These are phyloP conservation scores for Mortierella alpina DNA, from an alignment of 192 early-diverging fungal species.

Conservation along the genomic window DNA sequence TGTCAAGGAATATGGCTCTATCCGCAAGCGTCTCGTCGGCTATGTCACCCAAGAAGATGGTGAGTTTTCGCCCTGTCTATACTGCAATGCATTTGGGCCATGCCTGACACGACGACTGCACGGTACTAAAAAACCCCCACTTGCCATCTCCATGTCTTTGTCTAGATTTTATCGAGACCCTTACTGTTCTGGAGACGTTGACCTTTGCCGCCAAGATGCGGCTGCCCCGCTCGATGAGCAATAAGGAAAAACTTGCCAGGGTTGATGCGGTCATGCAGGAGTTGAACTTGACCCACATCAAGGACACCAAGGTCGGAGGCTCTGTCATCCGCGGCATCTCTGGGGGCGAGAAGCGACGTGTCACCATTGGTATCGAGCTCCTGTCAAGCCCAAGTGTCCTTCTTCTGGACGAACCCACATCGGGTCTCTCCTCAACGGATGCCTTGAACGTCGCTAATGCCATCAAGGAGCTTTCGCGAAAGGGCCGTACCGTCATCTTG, in stretches of 20 bases:
- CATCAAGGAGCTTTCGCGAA: conserved; percentile 82
- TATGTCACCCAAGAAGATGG: conserved; percentile 69
- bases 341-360: conserved; percentile 80
- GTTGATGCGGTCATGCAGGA: conserved; percentile 68
- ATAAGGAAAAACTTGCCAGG: conserved; percentile 54
- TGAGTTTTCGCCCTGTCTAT: not conserved
- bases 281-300: conserved; percentile 72
- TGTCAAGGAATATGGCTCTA: conserved; percentile 63
- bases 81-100: not conserved
- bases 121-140: too few species aligned
- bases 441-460: conserved; percentile 95
- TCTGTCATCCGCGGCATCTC: conserved; percentile 73
- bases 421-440: conserved; percentile 72
- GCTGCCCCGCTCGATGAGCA: conserved; percentile 57
- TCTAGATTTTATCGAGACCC: conserved; percentile 52
- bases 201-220: conserved; percentile 63
- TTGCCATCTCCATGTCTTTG: not conserved
- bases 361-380: conserved; percentile 79
- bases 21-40: conserved; percentile 68
- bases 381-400: conserved; percentile 75
- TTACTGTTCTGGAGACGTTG: conserved; percentile 85
- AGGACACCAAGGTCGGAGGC: conserved; percentile 75
- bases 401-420: conserved; percentile 80
- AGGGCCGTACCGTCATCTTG: conserved; percentile 88
- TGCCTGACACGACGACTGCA: not conserved